A percentile compares a stretch with the other conserved stretches of the same genome.
Conservation (phyloP, 2,329 filamentous ascomycete species). For the Xylaria hypoxylon region DNA sequence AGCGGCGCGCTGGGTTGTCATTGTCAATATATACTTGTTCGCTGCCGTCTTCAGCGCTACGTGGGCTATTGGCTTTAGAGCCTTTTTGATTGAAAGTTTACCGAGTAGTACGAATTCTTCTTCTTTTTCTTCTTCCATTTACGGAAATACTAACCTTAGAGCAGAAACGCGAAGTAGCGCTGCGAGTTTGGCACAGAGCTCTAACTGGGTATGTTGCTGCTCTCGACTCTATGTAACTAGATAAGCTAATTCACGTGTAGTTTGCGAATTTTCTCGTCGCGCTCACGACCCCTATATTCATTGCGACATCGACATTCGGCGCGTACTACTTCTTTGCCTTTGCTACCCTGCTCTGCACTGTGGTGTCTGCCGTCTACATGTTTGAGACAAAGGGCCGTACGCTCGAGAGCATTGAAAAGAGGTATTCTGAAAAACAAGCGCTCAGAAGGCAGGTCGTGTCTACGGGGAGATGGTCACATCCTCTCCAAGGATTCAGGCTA, state of each 20-base stretch:
- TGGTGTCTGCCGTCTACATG: slow-evolving; percentile 55
- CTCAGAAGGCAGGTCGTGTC: slow-evolving; percentile 16
- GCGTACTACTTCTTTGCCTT: slow-evolving; percentile 60
- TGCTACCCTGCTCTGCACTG: slow-evolving; percentile 54
- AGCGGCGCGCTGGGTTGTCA: slow-evolving; percentile 61
- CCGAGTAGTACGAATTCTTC: slow-evolving; percentile 52
- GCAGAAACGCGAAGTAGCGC: slow-evolving; percentile 64
- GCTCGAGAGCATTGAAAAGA: slow-evolving; percentile 55
- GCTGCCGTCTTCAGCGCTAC: slow-evolving; percentile 59
- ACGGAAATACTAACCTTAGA: not conserved
- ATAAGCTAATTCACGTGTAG: slow-evolving; percentile 40
- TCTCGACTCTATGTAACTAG: not conserved
- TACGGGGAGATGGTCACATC: slow-evolving; percentile 27
- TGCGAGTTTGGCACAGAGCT: slow-evolving; percentile 64
- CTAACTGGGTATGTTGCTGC: slow-evolving; percentile 58
- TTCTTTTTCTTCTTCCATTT: not conserved
- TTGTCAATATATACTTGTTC: slow-evolving; percentile 63
- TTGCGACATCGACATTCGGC: slow-evolving; percentile 55
- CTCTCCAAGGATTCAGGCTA: slow-evolving; percentile 18
- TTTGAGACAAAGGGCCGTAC: slow-evolving; percentile 57
- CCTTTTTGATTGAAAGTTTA: slow-evolving; percentile 62
- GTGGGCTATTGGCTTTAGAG: slow-evolving; percentile 66
- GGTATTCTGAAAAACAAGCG: slow-evolving; percentile 35
- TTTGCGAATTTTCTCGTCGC: slow-evolving; percentile 60
- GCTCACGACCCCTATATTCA: slow-evolving; percentile 56